A percentile compares a stretch with the other conserved stretches of the same genome.
Evolutionary conservation across 768 basidiomycete species (phyloP).

Genomic region (Leccinellum luteum): DNA sequence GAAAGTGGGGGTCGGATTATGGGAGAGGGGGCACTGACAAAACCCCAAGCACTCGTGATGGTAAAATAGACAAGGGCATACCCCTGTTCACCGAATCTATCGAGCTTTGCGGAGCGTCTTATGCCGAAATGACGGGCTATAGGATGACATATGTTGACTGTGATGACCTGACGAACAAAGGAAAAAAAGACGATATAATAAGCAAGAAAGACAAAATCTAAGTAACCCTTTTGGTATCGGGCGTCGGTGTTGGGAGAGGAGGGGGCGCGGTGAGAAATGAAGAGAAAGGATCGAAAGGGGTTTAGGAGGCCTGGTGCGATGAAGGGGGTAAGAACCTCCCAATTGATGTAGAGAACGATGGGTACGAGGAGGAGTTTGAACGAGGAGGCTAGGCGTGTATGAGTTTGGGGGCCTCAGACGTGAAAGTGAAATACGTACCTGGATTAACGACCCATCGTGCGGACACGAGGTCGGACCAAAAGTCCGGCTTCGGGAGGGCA

Average conservation of each 20-base stretch:
- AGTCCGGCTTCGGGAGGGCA: not conserved
- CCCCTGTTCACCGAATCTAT: conserved; percentile 87
- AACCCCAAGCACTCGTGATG: conserved; percentile 69
- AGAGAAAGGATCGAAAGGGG: conserved; percentile 70
- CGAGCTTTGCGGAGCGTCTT: conserved; percentile 60
- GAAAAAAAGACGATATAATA: conserved; percentile 90
- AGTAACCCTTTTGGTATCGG: conserved; percentile 67
- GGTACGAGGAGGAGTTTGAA: conserved; percentile 65
- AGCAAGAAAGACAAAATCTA: conserved; percentile 75
- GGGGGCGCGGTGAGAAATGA: conserved; percentile 64
- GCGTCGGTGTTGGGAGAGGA: conserved; percentile 51
- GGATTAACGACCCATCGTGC: conserved; percentile 76
- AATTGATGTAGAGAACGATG: conserved; percentile 59
- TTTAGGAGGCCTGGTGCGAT: conserved; percentile 53
- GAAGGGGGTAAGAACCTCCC: conserved; percentile 53
- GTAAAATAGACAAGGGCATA: conserved; percentile 84
- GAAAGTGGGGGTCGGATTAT: not conserved
- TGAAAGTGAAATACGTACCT: conserved; percentile 44
- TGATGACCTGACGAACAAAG: conserved; percentile 75
- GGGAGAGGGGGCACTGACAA: conserved; percentile 46
- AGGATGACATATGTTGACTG: conserved; percentile 61
- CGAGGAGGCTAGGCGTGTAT: conserved; percentile 47
- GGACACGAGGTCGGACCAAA: conserved; percentile 52
- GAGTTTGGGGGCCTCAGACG: not conserved
- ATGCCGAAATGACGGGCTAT: conserved; percentile 73